Base-by-base conservation (phyloP, 768 basidiomycete species). In the Psilocybe cyanescens region DNA sequence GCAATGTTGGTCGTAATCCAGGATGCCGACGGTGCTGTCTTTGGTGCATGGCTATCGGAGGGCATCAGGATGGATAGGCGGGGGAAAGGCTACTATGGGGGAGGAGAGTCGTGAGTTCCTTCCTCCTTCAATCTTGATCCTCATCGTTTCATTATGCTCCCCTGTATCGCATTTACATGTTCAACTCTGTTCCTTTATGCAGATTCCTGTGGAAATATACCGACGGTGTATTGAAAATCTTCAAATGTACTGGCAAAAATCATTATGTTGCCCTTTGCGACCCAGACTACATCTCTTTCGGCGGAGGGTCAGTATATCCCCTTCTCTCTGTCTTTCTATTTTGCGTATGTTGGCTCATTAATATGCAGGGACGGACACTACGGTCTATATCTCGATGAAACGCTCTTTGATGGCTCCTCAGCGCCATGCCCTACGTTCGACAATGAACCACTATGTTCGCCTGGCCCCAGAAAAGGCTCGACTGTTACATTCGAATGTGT, bases 231-330 rank as follows among this genome's bases (percentile, higher is more conserved):
- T 68, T 95, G 45, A 78, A 85, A 29, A 82, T 92, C 30, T 95
- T 84, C 78, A 86, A 82, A 52, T 92, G 92, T 88, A 96, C 95
- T 0, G 95, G 94, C 3, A 86, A 77, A 72, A 99, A 99, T 71
- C 88, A 89, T 56, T 98, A 98, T 68, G 90, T 97, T 44, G 88
- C 92, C 19, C 79, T 97, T 6, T 95, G 94, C 74, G 92, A 96
- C 68, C 76, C 84, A 0, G 85, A 83, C 14, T 94, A 84, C 65
- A 80, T 97, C 61, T 94, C 93, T 1, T 94, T 97, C 69, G 96
- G 95, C 11, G 96, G 96, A 66, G 96, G 96, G 94, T 95, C 63
- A 59, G 91, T 82, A 24, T 45, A 11, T 37, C 3, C 9, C 51
- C 35, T 58, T 50, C 17, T 55, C 31, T 60, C 17, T 52, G 0